Evolutionary conservation across 2,329 filamentous ascomycete species (phyloP).

Genomic region (Phyllosticta citriasiana): DNA sequence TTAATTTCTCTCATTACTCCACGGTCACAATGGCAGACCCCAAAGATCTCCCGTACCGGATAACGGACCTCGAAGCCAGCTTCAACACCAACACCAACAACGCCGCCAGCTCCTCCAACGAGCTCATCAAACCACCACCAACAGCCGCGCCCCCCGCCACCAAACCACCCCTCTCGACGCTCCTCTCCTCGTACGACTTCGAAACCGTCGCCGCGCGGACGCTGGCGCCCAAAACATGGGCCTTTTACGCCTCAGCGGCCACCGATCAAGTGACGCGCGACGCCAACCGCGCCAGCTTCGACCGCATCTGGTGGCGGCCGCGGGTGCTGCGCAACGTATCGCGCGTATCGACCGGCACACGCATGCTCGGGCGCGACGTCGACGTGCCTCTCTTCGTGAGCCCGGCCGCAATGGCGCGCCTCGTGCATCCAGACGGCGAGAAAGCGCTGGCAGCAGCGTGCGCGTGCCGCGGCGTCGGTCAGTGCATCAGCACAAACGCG

Average conservation of each 20-base stretch:
- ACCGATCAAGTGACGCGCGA: constrained; percentile 40
- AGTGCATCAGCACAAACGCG: constrained; percentile 24
- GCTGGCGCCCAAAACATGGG: constrained; percentile 31
- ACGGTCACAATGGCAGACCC: constrained; percentile 1
- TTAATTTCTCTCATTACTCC: neutral
- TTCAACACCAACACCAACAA: constrained; percentile 16
- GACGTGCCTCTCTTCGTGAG: constrained; percentile 26
- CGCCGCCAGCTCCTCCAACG: constrained; percentile 1
- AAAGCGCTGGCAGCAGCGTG: constrained; percentile 24
- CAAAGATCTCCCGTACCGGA: constrained; percentile 4
- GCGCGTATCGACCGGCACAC: constrained; percentile 23
- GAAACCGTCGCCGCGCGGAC: constrained; percentile 30
- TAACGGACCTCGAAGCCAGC: constrained; percentile 6
- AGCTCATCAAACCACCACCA: constrained; percentile 22
- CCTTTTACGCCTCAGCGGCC: constrained; percentile 40
- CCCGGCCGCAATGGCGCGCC: constrained; percentile 27
- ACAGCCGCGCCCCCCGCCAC: constrained; percentile 18
- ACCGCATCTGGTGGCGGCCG: constrained; percentile 38
- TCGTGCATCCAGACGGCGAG: constrained; percentile 30
- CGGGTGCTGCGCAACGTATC: constrained; percentile 34
- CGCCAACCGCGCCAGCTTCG: constrained; percentile 33
- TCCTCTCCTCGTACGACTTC: constrained; percentile 40
- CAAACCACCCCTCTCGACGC: constrained; percentile 37
- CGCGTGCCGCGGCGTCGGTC: constrained; percentile 16
- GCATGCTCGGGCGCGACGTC: constrained; percentile 23